Conservation (phyloP, 176 grass and related monocot genomes). For the Eleusine indica region DNA sequence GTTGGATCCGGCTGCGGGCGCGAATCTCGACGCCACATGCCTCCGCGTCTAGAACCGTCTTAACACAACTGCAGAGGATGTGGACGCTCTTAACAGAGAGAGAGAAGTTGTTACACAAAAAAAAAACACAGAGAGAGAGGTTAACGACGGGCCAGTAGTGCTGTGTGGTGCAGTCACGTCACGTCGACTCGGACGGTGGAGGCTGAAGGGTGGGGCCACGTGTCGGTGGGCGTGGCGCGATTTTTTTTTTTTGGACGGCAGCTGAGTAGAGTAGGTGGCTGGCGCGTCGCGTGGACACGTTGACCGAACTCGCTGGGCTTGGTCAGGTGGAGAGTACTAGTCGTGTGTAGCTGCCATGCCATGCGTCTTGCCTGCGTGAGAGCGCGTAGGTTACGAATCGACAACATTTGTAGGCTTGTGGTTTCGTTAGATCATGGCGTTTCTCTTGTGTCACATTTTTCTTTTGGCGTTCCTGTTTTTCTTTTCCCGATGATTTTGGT, state of each 20-base stretch:
- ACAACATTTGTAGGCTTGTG: background rate
- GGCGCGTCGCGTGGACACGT: constrained; percentile 30
- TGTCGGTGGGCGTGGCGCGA: background rate
- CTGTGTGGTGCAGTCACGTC: background rate
- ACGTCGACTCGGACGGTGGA: background rate
- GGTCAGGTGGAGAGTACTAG: background rate
- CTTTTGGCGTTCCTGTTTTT: background rate
- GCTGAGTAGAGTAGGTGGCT: background rate
- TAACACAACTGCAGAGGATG: background rate
- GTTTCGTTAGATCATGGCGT: background rate
- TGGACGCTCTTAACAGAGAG: background rate
- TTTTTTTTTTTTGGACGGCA: background rate
- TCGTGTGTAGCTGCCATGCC: background rate
- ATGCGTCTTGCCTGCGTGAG: background rate
- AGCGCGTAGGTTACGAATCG: background rate
- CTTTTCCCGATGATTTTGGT: background rate
- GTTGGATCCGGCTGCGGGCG: constrained; percentile 21
- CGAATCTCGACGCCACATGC: background rate
- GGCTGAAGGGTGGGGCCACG: background rate
- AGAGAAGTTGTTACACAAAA: no score
- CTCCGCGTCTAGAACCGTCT: background rate
- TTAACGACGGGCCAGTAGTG: background rate
- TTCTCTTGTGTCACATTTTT: background rate
- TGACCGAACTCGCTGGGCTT: background rate
- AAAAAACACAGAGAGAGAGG: no score